Base-by-base conservation (phyloP, 306 rosid genomes). In the Quercus wislizeni region DNA sequence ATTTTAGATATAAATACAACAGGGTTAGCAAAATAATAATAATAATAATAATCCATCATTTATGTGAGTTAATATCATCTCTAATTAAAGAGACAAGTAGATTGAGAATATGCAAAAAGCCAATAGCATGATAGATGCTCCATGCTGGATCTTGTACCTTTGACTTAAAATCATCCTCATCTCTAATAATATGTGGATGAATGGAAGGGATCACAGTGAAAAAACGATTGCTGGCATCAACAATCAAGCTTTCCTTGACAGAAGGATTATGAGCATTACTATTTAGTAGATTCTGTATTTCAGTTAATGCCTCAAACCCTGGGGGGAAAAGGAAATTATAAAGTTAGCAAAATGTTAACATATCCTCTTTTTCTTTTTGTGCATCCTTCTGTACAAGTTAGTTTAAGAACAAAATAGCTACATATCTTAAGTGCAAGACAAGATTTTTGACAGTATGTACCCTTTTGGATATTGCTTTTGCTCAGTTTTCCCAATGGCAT, bases 401-500 rank as follows among this genome's bases (percentile, higher is more conserved):
- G 52, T 18, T 35, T 18, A 25, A 35, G 27, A 10, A 35, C 25
- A 35, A 25, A 55, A 67, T 55, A 31, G 20, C 67, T 7, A 14
- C 19, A 79, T 28, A 59, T 43, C 55, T 19, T 35, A 69, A 77
- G 52, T 0, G 17, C 27, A 33, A 58, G 52, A 69, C 17, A 49
- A 74, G 68, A 59, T 52, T 58, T 18, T 31, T 27, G 17, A 19
- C 46, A 74, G 79, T 31, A 58, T 67, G 43, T 90, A 92, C 99
- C 99, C 85, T 89, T 90, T 84, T 92, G 95, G 68, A 95, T 93
- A 73, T 92, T 95, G 76, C 83, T 85, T 86, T 88, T 92, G 93
- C 98, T 95, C 82, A 95, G 89, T 82, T 91, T 95, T 77, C 99
- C 99, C 74, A 95, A 98, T 4, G 99, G 99, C 99, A 95, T 95